Evolutionary conservation across 2,329 filamentous ascomycete species (phyloP).

Genomic region (Trichoderma aggressivum): DNA sequence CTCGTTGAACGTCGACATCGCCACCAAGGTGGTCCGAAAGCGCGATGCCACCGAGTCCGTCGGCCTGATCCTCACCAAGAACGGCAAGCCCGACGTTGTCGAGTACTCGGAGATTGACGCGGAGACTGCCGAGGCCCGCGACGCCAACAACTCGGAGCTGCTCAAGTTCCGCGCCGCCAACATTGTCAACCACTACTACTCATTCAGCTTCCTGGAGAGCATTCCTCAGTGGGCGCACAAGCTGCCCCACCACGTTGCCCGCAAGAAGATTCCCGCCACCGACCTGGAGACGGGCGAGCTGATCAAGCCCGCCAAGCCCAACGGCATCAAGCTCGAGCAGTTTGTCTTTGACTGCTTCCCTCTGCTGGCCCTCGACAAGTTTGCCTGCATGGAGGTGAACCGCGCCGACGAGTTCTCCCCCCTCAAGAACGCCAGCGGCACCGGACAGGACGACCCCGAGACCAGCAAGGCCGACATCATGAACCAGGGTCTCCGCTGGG

Average conservation of each 20-base stretch:
- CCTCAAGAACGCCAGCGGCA: slow-evolving; percentile 83
- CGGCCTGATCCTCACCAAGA: slow-evolving; percentile 89
- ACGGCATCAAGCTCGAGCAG: slow-evolving; percentile 98
- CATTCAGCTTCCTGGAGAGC: slow-evolving; percentile 83
- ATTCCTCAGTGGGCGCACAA: slow-evolving; percentile 83
- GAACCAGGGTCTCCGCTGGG: slow-evolving; percentile 83
- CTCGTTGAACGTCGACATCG: slow-evolving; percentile 84
- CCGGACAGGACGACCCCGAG: slow-evolving; percentile 88
- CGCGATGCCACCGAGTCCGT: slow-evolving; percentile 94
- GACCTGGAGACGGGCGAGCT: slow-evolving; percentile 73
- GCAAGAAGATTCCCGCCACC: slow-evolving; percentile 94
- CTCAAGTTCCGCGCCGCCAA: slow-evolving; percentile 97
- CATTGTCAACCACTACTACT: slow-evolving; percentile 99
- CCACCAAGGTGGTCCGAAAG: slow-evolving; percentile 99
- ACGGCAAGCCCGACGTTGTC: slow-evolving; percentile 93
- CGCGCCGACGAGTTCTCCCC: slow-evolving; percentile 98
- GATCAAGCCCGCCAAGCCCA: slow-evolving; percentile 89
- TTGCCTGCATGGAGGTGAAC: slow-evolving; percentile 92
- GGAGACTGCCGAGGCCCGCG: slow-evolving; percentile 83
- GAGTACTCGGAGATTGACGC: slow-evolving; percentile 97
- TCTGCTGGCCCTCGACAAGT: slow-evolving; percentile 77
- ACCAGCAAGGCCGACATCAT: slow-evolving; percentile 91
- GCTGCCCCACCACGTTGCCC: slow-evolving; percentile 91
- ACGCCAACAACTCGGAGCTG: slow-evolving; percentile 73
- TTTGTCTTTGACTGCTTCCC: slow-evolving; percentile 99